Evolutionary conservation across 1,139 yeast genomes (phyloP), one percentile per base, ranked within the genome.

Genomic region (Saccharomyces hybrid): DNA sequence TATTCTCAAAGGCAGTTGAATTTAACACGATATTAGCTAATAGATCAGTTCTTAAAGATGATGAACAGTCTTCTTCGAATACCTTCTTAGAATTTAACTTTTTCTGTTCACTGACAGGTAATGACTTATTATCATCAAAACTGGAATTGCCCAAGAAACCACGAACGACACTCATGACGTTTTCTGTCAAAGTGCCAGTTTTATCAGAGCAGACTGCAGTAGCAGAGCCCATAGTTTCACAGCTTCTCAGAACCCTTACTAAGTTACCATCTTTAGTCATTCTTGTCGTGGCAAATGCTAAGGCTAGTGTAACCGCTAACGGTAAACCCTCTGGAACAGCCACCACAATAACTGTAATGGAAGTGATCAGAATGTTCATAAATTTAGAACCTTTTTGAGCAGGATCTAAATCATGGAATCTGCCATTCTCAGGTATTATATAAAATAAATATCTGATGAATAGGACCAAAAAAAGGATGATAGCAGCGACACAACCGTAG

Each of bases 211-310:
- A 95, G 53, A 93, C 79, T 3, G 97, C 93, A 12, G 99, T 93
- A 2, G 98, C 99, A 49, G 96, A 91, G 51, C 99, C 99, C 99
- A 93, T 93, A 14, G 96, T 93, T 72, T 93, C 99, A 78, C 99
- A 93, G 50, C 96, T 86, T 65, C 84, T 85, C 63, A 93, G 78
- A 5, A 89, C 96, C 64, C 99, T 82, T n/a, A 93, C 99, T 66
- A 93, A 76, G 69, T 93, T 93, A 64, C 96, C 96, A 70, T 93
- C 96, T 70, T 88, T 88, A 27, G 96, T 91, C 99, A 93, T 93
- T 72, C 98, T 81, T 9, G 96, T 91, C 2, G 99, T 93, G 2
- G 99, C 99, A 75, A 93, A 93, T 0, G 99, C 99, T 63, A 93
- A 78, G 0, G 99, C 96, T 52, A 93, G 77, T 0, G 99, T 93